Evolutionary conservation across 2,329 filamentous ascomycete species (phyloP).

Genomic region (Ophiocordyceps camponoti-floridani): DNA sequence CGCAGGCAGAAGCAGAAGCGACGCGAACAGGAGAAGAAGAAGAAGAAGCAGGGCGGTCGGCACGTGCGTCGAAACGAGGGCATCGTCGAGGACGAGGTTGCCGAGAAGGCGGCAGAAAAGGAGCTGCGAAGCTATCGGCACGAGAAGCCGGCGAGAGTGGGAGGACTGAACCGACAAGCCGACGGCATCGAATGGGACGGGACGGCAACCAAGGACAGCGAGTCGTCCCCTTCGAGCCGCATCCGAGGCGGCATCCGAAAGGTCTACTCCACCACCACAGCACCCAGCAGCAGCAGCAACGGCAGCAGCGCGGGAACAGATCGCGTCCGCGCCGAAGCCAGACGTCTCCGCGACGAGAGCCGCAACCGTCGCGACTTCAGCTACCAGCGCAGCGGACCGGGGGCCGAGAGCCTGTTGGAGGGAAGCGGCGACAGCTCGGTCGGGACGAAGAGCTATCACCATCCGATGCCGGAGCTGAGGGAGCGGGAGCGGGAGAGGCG

Average conservation of each 20-base stretch:
- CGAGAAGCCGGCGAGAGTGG: conserved; percentile 73
- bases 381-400: conserved; percentile 26
- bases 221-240: too few relatives aligned
- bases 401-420: conserved; percentile 12
- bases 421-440: conserved; percentile 22
- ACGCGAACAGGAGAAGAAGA: conserved; percentile 14
- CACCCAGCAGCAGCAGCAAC: conserved; percentile 27
- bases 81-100: conserved; percentile 43
- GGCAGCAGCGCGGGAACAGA: too few relatives aligned
- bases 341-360: conserved; percentile 34
- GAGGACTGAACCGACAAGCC: conserved; percentile 67
- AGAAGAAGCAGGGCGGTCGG: conserved; percentile 13
- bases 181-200: conserved; percentile 72
- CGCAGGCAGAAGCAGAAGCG: conserved; percentile 33
- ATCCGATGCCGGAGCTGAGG: conserved; percentile 37
- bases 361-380: conserved; percentile 30
- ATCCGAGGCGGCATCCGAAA: conserved; percentile 39
- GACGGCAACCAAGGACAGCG: conserved; percentile 24
- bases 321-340: conserved; percentile 36
- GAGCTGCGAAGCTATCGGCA: conserved; percentile 71
- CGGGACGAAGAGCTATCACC: conserved; percentile 39
- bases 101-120: conserved; percentile 43
- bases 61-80: conserved; percentile 32
- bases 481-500: conserved; percentile 14
- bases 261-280: conserved; percentile 40